Base-by-base conservation (phyloP, 108 stramenopile species). In the Nitzschia sp. region DNA sequence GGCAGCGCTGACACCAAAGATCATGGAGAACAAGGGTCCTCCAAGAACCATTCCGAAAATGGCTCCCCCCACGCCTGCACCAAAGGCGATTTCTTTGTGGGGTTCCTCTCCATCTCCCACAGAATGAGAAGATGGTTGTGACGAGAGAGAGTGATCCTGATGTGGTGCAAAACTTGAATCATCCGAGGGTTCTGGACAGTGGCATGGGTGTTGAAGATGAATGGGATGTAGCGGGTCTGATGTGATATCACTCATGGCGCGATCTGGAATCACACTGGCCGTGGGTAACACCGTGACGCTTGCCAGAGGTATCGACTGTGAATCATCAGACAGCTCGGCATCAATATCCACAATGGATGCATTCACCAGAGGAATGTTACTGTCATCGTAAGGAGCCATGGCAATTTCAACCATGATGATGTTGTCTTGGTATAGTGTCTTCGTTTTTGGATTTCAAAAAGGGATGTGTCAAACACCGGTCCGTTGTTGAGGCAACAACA, bases 1-100 rank as follows among this genome's bases (percentile, higher is more conserved):
- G 1, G 70, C 73, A 25, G 80, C 53, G 15, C 74, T 80, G 24
- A 81, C 37, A 21, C 84, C 84, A 9, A 76, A 40, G 10, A 75
- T 29, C 46, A 78, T 37, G 7, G 65, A 81, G 29, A 85, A 8
- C 43, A 76, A 12, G 9, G 84, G 84, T 24, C 84, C 84, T 29
- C 79, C 79, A 10, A 84, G 24, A 10, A 84, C 22, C 38, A 76
- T 22, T 10, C 80, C 80, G 2, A 82, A 7, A 41, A 76, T 57
- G 10, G 67, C 72, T 1, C 64, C 64, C 14, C 67, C 76, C 9
- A 72, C 72, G 7, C 75, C 76, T 12, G 80, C 80, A 22, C 79
- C 79, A 17, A 71, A 21, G 15, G 56, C 67, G 6, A 19, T 26
- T 26, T 51, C 56, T 8, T 57, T 37, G 10, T 70, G 8, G 10